Conservation (phyloP, 2,329 filamentous ascomycete species). For the Blastomyces percursus region DNA sequence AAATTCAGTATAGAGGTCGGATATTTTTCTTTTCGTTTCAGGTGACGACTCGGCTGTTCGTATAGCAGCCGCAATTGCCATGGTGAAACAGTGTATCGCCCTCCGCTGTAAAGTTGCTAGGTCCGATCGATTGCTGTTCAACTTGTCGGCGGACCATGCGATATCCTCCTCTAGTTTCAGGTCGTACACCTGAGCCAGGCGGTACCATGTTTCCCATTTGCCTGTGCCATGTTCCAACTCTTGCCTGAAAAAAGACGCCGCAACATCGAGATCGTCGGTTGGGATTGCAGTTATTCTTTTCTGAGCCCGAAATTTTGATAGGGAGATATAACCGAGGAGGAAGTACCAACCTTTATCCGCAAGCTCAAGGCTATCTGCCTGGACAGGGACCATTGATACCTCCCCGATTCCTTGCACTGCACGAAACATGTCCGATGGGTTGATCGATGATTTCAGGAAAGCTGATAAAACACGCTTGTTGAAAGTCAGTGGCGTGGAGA, state of each 20-base stretch:
- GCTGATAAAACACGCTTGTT: constrained; percentile 75
- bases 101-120: constrained; percentile 64
- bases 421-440: constrained; percentile 66
- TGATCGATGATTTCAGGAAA: constrained; percentile 72
- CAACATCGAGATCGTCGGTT: constrained; percentile 73
- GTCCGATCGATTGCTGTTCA: constrained; percentile 71
- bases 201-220: constrained; percentile 84
- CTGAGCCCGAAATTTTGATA: constrained; percentile 73
- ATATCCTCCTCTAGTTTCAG: constrained; percentile 79
- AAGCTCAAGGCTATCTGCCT: constrained; percentile 55
- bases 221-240: constrained; percentile 73
- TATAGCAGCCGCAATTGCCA: constrained; percentile 54
- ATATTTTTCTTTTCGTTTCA: constrained; percentile 46
- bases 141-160: constrained; percentile 80
- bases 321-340: constrained; percentile 72
- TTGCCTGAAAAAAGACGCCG: constrained; percentile 65
- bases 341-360: constrained; percentile 88
- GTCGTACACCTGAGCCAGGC: constrained; percentile 76
- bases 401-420: constrained; percentile 69
- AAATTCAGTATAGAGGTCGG: constrained; percentile 58
- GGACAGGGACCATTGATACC: constrained; percentile 60
- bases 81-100: constrained; percentile 70
- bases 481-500: constrained; percentile 68
- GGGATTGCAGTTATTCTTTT: constrained; percentile 64
- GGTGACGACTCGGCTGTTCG: constrained; percentile 44